Evolutionary conservation across 1,284 basidiomycete species (phyloP), one percentile per base, ranked within the genome.

Genomic region (Trichosporon asahii): DNA sequence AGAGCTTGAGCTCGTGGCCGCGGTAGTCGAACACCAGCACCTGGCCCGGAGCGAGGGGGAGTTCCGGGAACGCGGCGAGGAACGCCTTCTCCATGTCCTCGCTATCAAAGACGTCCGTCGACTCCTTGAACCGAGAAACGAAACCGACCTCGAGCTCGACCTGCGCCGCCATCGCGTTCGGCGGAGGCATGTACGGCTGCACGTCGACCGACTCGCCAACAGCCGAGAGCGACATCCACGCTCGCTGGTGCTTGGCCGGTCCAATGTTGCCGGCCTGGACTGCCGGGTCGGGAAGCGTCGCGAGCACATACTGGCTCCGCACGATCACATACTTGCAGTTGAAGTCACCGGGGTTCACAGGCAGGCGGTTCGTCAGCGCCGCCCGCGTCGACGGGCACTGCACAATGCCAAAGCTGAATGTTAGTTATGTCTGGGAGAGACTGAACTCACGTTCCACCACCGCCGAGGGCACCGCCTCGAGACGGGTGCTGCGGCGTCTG

Each of bases 1-100:
- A 84, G 1, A 88, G 90, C 78, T 90, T 92, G 76, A 98, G 84
- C 73, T 92, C 91, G 76, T 93, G 90, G 4, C 94, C 94, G 75
- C 92, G 91, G 84, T 90, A 98, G 80, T 98, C 97, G 78, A 97
- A 94, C 1, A 92, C 90, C 69, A 98, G 84, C 18, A 90, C 84
- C 81, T 95, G 89, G 18, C 91, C 89, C 0, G 87, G 83, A 18
- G 85, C 84, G 66, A 88, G 80, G 25, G 87, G 85, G 31, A 87
- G 83, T 8, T 82, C 83, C 15, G 90, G 88, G 81, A 97, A 91
- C 69, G 94, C 85, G 79, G 90, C 88, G 72, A 92, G 77, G 82
- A 98, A 92, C 61, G 88, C 89, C 40, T 86, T 84, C 8, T 88
- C 86, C 86, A 98, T 91, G 66, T 98, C 93, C 74, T 97, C 95